A percentile compares a stretch with the other conserved stretches of the same genome.
These are phyloP conservation scores for Phalaenopsis aphrodite DNA, from an alignment of 106 monocot species.

Conservation along the genomic window DNA sequence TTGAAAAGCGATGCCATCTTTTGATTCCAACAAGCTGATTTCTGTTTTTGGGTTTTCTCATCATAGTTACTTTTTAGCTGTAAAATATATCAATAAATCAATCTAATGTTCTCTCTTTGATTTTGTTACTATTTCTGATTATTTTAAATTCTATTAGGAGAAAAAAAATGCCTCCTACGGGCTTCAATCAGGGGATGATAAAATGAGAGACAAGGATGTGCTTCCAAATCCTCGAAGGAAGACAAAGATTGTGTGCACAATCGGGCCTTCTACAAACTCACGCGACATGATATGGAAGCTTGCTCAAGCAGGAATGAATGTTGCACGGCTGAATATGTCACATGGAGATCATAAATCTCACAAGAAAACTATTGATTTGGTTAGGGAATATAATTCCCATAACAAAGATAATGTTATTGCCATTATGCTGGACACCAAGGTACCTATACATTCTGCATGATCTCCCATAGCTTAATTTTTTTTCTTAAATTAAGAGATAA, in stretches of 20 bases:
- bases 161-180: background rate
- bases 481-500: background rate
- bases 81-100: background rate
- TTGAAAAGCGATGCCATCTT: background rate
- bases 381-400: conserved; percentile 58
- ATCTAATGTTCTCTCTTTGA: background rate
- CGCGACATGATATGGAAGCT: conserved; percentile 69
- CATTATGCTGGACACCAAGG: conserved; percentile 26
- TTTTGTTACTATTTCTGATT: background rate
- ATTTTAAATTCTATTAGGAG: background rate
- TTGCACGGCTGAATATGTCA: conserved; percentile 70
- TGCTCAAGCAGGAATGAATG: conserved; percentile 66
- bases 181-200: background rate
- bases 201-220: background rate
- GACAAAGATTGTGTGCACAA: conserved; percentile 68
- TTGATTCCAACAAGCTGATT: no score
- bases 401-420: conserved; percentile 13
- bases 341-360: conserved; percentile 63
- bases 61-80: background rate
- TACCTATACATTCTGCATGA: background rate
- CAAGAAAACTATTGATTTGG: conserved; percentile 52
- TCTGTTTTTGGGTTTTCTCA: background rate
- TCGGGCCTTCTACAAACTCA: conserved; percentile 30
- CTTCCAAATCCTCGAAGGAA: conserved; percentile 25
- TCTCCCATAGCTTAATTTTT: no score